Evolutionary conservation across 1,139 yeast species (phyloP), one percentile per base, ranked within the genome.

Genomic region (Pichia cactophila): DNA sequence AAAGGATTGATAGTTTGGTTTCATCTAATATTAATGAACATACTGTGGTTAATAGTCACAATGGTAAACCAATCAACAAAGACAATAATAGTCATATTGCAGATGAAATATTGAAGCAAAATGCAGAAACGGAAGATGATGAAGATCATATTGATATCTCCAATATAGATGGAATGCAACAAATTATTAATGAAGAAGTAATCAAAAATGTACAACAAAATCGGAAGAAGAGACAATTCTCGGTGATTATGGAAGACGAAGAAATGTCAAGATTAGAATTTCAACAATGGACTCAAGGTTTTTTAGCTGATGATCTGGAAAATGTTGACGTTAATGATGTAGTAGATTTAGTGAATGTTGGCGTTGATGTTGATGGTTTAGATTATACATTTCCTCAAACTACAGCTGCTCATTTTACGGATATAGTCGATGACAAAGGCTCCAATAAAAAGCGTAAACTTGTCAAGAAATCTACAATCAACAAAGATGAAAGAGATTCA

Each of bases 211-310:
- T 49, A 17, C 52, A 49, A 35, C 49, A 47, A 33, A 90, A 83
- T 10, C 86, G 85, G 16, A 59, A 58, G 44, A 60, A 58, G 53
- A 58, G 59, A 47, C 54, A 49, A 14, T 58, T 57, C 39, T 50
- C 60, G 2, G 54, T 43, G 5, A 39, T 17, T 28, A 40, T 49
- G n/a, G 57, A 61, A 42, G 69, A 66, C 39, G 77, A 72, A 51
- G 65, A 70, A 41, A 68, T 70, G 51, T 67, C 64, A 49, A 68
- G 69, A 52, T 64, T 65, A 49, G 79, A 75, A 56, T 75, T 74
- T 59, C 76, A 73, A 54, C 78, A 73, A 50, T 77, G 81, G 81
- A 70, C 67, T 4, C 58, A 77, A 1, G 77, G 79, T 7, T 75
- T 77, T 52, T 62, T 77, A 50, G 75, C 72, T 26, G 81, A 75